phyloP scores from a whole-genome alignment of 1,284 basidiomycete genomes.

The Cutaneotrichosporon sp. region DNA sequence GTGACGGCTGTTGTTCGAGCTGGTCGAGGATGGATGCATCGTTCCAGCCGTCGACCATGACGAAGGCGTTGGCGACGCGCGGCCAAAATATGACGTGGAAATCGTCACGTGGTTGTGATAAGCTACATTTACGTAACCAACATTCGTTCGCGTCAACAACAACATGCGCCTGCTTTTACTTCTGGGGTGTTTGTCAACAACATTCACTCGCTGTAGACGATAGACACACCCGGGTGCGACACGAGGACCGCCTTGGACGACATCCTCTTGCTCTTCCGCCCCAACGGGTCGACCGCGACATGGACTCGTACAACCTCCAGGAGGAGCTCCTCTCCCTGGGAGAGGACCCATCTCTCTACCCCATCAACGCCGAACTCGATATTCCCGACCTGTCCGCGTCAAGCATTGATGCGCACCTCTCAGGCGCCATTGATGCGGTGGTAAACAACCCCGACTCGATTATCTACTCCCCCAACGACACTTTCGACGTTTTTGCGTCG shows the following conservation, averaged over 20 bases:
- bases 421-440: conserved; percentile 63
- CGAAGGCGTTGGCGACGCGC: conserved; percentile 13
- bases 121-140: neutral
- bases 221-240: neutral
- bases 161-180: conserved; percentile 8
- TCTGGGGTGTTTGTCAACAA: conserved; percentile 6
- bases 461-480: conserved; percentile 52
- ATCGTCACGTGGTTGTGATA: conserved; percentile 1
- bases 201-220: neutral
- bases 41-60: neutral
- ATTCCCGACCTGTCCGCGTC: conserved; percentile 52
- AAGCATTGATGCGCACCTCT: conserved; percentile 45
- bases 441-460: conserved; percentile 68
- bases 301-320: conserved; percentile 61
- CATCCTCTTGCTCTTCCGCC: neutral
- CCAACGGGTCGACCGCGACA: conserved; percentile 1
- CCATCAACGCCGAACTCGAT: conserved; percentile 62
- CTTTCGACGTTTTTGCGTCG: conserved; percentile 73
- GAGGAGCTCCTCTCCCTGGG: conserved; percentile 62
- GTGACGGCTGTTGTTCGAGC: neutral
- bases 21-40: neutral
- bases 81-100: conserved; percentile 8
- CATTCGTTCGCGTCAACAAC: conserved; percentile 14
- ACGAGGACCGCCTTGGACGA: too few relatives aligned
- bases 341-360: conserved; percentile 56